Evolutionary conservation across 495 filamentous ascomycete genomes (phyloP).

Genomic region (Hyaloscypha hepaticicola): DNA sequence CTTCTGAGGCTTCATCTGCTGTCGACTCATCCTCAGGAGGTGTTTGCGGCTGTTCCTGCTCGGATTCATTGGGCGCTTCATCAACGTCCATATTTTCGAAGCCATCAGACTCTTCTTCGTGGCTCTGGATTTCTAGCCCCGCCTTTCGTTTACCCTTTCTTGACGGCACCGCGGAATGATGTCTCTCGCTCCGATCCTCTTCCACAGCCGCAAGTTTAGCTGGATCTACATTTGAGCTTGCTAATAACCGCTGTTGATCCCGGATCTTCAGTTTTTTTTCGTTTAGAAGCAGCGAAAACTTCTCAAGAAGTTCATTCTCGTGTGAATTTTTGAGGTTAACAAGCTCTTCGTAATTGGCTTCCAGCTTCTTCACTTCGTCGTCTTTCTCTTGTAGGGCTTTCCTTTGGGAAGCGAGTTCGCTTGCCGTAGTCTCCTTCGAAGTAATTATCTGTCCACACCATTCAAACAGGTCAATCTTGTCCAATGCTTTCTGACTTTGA

Average conservation of each 20-base stretch:
- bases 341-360: constrained; percentile 61
- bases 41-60: constrained; percentile 39
- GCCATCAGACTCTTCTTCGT: constrained; percentile 45
- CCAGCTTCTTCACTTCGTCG: constrained; percentile 49
- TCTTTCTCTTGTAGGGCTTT: constrained; percentile 44
- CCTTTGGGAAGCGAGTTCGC: constrained; percentile 49
- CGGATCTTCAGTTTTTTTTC: constrained; percentile 91
- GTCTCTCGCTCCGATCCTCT: constrained; percentile 17
- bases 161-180: constrained; percentile 34
- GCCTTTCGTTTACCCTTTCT: constrained; percentile 52
- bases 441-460: constrained; percentile 62
- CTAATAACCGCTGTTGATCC: constrained; percentile 71
- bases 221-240: constrained; percentile 29
- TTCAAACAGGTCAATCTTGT: constrained; percentile 67
- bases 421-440: constrained; percentile 24
- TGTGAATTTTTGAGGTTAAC: constrained; percentile 63
- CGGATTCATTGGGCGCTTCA: constrained; percentile 33
- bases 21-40: constrained; percentile 39
- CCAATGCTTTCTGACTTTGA: constrained; percentile 60
- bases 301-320: constrained; percentile 68
- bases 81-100: constrained; percentile 64
- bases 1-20: constrained; percentile 36
- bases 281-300: constrained; percentile 72
- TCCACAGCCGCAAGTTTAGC: constrained; percentile 18
- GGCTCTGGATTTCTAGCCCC: constrained; percentile 34